These are phyloP conservation scores for Castanea sativa DNA, from an alignment of 306 rosid genomes.

Conservation along the genomic window DNA sequence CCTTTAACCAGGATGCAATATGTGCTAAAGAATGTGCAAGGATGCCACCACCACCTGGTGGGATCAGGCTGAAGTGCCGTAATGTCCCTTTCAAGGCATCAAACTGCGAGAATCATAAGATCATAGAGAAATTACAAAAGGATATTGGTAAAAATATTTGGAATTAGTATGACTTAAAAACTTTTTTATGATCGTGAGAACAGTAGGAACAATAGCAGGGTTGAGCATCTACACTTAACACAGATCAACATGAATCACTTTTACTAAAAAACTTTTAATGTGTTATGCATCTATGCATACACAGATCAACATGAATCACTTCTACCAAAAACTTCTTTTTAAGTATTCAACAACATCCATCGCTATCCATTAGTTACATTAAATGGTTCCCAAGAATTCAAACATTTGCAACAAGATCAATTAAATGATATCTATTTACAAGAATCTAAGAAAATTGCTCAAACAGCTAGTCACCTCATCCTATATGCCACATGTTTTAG, in stretches of 20 bases:
- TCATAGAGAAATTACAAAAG: constrained; percentile 24
- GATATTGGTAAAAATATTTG: constrained; percentile 10
- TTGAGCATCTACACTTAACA: not conserved
- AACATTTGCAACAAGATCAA: no score
- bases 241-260: not conserved
- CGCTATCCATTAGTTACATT: no score
- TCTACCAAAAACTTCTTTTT: no score
- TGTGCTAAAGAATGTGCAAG: constrained; percentile 76
- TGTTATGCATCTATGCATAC: no score
- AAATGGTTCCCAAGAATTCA: no score
- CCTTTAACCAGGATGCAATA: constrained; percentile 88
- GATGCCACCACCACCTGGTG: constrained; percentile 83
- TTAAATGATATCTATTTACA: no score
- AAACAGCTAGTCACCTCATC: no score
- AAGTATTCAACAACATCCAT: no score
- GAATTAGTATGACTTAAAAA: not conserved
- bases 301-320: no score
- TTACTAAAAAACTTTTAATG: not conserved
- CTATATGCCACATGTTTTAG: no score
- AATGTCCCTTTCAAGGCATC: constrained; percentile 68
- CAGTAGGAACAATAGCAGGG: not conserved
- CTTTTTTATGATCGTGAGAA: not conserved
- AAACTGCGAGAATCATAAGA: constrained; percentile 59
- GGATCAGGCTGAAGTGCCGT: constrained; percentile 71
- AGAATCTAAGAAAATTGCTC: no score